Conservation (phyloP, 371 early-diverging fungal genomes). For the Paramicrosporidium saccamoebae region DNA sequence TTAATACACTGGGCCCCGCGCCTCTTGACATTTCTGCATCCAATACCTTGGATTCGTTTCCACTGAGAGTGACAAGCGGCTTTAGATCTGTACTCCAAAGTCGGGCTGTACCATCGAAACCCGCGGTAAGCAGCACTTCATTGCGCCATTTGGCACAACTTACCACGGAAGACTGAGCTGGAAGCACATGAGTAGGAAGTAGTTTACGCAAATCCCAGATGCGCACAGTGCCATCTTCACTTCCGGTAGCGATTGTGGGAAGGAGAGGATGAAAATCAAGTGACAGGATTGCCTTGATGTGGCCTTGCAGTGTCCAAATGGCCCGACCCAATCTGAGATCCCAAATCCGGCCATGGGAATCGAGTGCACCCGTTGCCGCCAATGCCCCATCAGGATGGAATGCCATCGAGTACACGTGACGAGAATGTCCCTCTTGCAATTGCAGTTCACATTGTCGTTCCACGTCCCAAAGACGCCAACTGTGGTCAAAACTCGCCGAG, state of each 20-base stretch:
- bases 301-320: constrained; percentile 55
- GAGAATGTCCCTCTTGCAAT: constrained; percentile 70
- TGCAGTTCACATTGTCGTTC: constrained; percentile 31
- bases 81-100: no score
- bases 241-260: constrained; percentile 37
- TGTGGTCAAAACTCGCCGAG: constrained; percentile 51
- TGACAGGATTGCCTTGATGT: constrained; percentile 49
- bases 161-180: no score
- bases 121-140: no score
- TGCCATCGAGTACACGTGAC: constrained; percentile 53
- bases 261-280: constrained; percentile 76
- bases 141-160: no score
- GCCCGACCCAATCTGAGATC: constrained; percentile 68
- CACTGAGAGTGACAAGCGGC: no score
- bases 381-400: constrained; percentile 74
- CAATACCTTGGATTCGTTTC: no score
- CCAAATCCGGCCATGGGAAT: constrained; percentile 71
- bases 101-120: no score
- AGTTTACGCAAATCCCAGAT: constrained; percentile 86
- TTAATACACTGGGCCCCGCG: no score
- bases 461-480: constrained; percentile 84
- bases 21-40: no score
- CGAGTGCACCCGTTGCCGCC: constrained; percentile 60
- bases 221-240: constrained; percentile 41
- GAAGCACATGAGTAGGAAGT: no score